Evolutionary conservation across 805 yeast genomes (phyloP), one percentile per base, ranked within the genome.

Genomic region (Candida schatavii): DNA sequence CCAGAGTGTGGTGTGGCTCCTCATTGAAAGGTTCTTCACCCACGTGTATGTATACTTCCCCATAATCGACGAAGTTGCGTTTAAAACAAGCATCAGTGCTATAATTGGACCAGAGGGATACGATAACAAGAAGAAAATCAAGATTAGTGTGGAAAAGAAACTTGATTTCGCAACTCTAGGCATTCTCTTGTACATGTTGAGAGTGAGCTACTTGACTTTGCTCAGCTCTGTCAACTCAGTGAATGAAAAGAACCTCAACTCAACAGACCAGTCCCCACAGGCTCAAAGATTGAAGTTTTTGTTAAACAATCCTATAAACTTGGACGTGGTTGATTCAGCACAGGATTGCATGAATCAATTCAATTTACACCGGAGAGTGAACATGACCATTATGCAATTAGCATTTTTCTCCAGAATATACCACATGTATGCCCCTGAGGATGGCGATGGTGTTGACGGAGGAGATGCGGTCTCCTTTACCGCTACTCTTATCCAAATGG

Each of bases 401-500:
- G 74, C 80, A 5, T 43, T 79, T 40, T 62, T 74, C 45, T 68
- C 77, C 62, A 68, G 78, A 47, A 59, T 74, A 19, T 81, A 80
- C 56, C 75, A 62, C 46, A 66, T 59, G 26, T 64, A 57, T 40
- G 62, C 78, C 0, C 81, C 81, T 0, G 78, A 73, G 45, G 78
- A 76, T 52, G 83, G 83, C 30, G 82, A 78, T 51, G 70, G 75
- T 2, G 64, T 67, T 3, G 85, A 78, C 51, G 82, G 78, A 42
- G 83, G 81, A 33, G 78, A 77, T 38, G 71, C 80, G 2, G 81
- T 74, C 50, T 74, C 79, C 5, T 72, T 76, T 41, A 56, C 75
- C 11, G 79, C 83, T 1, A 70, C 79, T 60, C 64, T 81, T 23
- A 61, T 81, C 13, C 87, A 81, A 51, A 80, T 83, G 84, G 86